Conservation (phyloP, 176 grass and related monocot genomes). For the Areca catechu region DNA sequence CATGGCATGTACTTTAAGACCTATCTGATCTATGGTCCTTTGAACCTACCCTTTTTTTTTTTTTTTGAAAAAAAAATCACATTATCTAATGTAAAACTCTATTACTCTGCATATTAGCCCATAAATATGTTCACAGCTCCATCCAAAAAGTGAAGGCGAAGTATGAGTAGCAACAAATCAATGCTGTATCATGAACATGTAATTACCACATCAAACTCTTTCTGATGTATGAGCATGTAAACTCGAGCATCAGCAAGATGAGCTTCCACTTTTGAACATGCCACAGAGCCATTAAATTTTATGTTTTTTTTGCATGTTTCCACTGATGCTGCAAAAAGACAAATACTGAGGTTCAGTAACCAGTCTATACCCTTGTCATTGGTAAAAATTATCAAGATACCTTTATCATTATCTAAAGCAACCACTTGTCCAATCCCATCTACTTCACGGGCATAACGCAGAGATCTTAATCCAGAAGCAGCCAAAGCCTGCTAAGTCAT, state of each 20-base stretch:
- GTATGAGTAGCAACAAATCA: too few relatives aligned
- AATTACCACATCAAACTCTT: constrained; percentile 4
- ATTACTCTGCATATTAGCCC: too few relatives aligned
- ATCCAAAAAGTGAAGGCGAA: too few relatives aligned
- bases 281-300: constrained; percentile 6
- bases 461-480: constrained; percentile 46
- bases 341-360: constrained; percentile 2
- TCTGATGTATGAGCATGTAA: neutral
- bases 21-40: too few relatives aligned
- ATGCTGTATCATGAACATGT: too few relatives aligned
- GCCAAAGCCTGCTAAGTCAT: constrained; percentile 35
- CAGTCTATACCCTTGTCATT: neutral
- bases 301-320: constrained; percentile 52
- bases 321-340: constrained; percentile 30
- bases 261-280: constrained; percentile 1
- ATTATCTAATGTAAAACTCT: too few relatives aligned
- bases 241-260: neutral
- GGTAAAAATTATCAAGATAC: constrained; percentile 4
- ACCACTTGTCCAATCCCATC: constrained; percentile 47
- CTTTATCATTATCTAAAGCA: constrained; percentile 35
- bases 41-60: too few relatives aligned
- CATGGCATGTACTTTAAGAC: too few relatives aligned
- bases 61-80: too few relatives aligned
- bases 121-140: too few relatives aligned
- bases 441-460: constrained; percentile 42